phyloP scores from a whole-genome alignment of 345 rosid species.

The Citrus australasica region DNA sequence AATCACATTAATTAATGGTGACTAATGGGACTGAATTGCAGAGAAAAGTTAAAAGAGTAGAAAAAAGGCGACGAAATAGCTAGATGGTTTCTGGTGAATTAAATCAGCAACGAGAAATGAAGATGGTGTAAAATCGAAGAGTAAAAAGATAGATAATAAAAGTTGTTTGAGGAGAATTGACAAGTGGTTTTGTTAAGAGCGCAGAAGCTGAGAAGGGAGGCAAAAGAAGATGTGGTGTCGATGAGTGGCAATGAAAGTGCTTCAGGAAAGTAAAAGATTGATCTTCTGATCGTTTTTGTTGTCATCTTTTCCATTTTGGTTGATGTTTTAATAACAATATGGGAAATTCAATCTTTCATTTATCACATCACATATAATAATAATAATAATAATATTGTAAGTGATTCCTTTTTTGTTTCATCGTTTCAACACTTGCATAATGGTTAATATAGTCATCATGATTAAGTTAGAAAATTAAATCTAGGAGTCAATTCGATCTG shows the following conservation, averaged over 20 bases:
- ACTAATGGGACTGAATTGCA: conserved; percentile 20
- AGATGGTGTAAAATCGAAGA: conserved; percentile 23
- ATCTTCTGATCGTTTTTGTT: conserved; percentile 29
- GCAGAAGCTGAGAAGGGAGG: conserved; percentile 26
- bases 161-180: background rate
- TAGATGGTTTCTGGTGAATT: conserved; percentile 8
- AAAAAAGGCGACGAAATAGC: background rate
- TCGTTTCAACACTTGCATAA: no score
- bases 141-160: background rate
- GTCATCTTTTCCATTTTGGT: conserved; percentile 4
- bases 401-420: no score
- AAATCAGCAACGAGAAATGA: conserved; percentile 37
- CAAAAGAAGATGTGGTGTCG: conserved; percentile 7
- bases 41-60: conserved; percentile 12
- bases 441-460: no score
- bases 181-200: conserved; percentile 22
- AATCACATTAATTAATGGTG: conserved; percentile 7
- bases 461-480: no score
- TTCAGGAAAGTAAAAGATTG: conserved; percentile 42
- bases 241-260: conserved; percentile 23
- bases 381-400: no score
- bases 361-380: no score
- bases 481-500: background rate
- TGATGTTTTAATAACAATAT: background rate
- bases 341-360: no score